phyloP scores from a whole-genome alignment of 2,329 filamentous ascomycete species.

The Arthrobotrys sphaeroides region DNA sequence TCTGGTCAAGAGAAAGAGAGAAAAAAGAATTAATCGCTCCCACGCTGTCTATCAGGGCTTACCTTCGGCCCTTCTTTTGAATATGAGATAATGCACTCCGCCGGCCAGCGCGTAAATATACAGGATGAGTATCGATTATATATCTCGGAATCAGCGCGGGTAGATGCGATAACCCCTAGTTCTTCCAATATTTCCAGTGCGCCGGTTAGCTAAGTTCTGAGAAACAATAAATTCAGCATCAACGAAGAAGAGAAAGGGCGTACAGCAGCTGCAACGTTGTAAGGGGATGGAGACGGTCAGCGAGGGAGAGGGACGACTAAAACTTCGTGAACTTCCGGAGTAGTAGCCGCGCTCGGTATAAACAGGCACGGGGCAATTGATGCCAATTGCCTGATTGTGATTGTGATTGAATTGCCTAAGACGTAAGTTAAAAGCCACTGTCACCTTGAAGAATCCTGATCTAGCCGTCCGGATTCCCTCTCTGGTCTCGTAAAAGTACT shows the following conservation, averaged over 20 bases:
- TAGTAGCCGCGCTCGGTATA: conserved; percentile 5
- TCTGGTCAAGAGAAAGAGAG: conserved; percentile 4
- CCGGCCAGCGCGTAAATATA: conserved; percentile 44
- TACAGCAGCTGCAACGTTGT: background rate
- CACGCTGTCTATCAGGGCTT: conserved; percentile 26
- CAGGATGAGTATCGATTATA: conserved; percentile 1
- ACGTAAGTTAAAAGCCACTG: conserved; percentile 36
- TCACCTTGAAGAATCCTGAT: conserved; percentile 29
- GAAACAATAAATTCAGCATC: background rate
- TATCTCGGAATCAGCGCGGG: conserved; percentile 21
- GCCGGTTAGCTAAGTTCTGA: conserved; percentile 15
- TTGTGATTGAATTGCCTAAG: conserved; percentile 50
- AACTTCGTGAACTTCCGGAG: conserved; percentile 15
- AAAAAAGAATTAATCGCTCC: conserved; percentile 19
- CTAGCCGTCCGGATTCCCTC: conserved; percentile 31
- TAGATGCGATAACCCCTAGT: conserved; percentile 15
- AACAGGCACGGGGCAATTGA: conserved; percentile 24
- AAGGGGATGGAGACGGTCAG: conserved; percentile 1
- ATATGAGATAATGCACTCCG: conserved; percentile 32
- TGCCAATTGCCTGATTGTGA: conserved; percentile 41
- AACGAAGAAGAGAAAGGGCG: background rate
- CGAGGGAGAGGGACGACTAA: background rate
- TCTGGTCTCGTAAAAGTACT: conserved; percentile 24
- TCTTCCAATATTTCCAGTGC: background rate
- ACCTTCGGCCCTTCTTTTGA: conserved; percentile 18